Evolutionary conservation across 2,329 filamentous ascomycete species (phyloP).

Genomic region (Botrytis byssoidea): DNA sequence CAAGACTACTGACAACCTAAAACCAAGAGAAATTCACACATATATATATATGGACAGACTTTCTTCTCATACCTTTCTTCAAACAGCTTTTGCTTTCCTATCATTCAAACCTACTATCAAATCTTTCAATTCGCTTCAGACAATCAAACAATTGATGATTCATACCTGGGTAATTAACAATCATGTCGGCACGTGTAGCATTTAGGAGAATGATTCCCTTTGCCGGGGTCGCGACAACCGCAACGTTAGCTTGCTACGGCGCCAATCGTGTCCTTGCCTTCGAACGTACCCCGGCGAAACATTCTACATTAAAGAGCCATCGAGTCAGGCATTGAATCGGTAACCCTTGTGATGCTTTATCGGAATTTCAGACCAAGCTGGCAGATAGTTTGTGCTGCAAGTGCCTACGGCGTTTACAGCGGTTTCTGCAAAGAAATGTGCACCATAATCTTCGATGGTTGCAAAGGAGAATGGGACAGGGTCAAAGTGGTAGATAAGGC

Average conservation of each 20-base stretch:
- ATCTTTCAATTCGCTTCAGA: neutral
- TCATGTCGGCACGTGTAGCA: neutral
- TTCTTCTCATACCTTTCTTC: neutral
- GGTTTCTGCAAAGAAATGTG: accelerated
- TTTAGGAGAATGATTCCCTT: neutral
- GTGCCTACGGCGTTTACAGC: accelerated
- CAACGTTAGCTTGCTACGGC: accelerated
- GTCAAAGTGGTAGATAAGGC: neutral
- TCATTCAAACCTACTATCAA: neutral
- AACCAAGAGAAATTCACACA: neutral
- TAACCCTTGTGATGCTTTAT: neutral
- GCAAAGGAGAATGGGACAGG: neutral
- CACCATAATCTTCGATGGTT: accelerated
- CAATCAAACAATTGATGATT: neutral
- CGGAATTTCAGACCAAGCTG: neutral
- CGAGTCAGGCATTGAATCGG: neutral
- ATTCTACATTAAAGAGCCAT: too few species aligned
- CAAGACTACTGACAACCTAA: neutral
- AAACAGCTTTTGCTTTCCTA: neutral
- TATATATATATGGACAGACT: neutral
- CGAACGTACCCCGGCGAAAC: too few species aligned
- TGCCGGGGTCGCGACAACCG: neutral
- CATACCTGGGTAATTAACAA: neutral
- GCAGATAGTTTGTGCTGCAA: neutral
- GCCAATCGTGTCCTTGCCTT: accelerated